These are phyloP conservation scores for Penstemon barbatus DNA, from an alignment of 257 asterid genomes.

Conservation along the genomic window DNA sequence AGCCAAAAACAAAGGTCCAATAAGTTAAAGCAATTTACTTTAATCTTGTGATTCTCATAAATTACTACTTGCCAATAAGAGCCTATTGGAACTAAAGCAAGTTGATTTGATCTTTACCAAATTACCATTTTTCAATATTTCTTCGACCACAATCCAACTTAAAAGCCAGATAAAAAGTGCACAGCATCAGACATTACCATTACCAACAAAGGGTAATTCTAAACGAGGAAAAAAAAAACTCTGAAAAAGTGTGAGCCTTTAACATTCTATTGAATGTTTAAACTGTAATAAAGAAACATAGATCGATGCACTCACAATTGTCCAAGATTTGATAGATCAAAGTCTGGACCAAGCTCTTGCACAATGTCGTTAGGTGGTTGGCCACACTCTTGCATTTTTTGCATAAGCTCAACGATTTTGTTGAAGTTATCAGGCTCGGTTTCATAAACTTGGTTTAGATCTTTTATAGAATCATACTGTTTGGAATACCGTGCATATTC, in stretches of 20 bases:
- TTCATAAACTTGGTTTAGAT: constrained; percentile 69
- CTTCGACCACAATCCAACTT: neutral
- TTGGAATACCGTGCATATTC: constrained; percentile 61
- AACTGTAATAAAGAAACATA: neutral
- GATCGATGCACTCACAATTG: constrained; percentile 60
- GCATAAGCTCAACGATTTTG: constrained; percentile 96
- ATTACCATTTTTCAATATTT: neutral
- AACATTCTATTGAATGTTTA: neutral
- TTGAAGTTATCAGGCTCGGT: constrained; percentile 81
- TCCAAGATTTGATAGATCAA: constrained; percentile 74
- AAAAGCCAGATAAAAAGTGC: neutral
- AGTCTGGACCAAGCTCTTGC: constrained; percentile 88
- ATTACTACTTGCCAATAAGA: neutral
- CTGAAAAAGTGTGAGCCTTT: neutral
- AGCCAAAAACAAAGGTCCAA: neutral
- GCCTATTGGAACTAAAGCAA: neutral
- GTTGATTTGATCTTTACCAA: neutral
- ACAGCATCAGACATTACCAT: neutral
- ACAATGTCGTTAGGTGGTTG: constrained; percentile 95
- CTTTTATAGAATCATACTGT: constrained; percentile 69
- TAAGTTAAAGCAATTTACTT: neutral
- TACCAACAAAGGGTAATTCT: neutral
- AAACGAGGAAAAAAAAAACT: neutral
- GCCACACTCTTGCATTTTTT: constrained; percentile 99
- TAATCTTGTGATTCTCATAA: neutral